These are phyloP conservation scores for Cruciata laevipes DNA, from an alignment of 257 asterid genomes.

Conservation along the genomic window DNA sequence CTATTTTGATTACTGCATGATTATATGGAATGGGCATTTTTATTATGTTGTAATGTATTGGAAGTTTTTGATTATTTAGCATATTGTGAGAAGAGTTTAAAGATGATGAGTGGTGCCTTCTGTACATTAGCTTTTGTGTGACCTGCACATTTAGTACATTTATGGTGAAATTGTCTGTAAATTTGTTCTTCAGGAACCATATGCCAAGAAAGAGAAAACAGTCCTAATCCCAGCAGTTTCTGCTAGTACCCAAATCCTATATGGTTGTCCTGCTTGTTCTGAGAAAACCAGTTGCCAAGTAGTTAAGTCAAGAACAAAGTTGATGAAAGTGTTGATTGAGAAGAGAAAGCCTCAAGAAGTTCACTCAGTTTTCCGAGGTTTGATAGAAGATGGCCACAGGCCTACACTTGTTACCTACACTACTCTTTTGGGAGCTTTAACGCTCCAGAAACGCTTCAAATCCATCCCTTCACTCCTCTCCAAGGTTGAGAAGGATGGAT, in stretches of 20 bases:
- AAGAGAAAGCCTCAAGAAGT: constrained; percentile 67
- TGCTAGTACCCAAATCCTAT: constrained; percentile 24
- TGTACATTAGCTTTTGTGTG: background rate
- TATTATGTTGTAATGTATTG: background rate
- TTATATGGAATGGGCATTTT: background rate
- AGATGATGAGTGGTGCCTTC: background rate
- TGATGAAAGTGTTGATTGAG: constrained; percentile 69
- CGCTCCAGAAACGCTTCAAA: constrained; percentile 73
- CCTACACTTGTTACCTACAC: constrained; percentile 92
- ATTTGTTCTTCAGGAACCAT: constrained; percentile 45
- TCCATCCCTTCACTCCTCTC: constrained; percentile 65
- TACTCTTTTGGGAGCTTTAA: constrained; percentile 70
- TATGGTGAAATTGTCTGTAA: background rate
- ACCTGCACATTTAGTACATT: background rate
- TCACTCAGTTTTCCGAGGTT: constrained; percentile 48
- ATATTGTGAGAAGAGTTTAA: background rate
- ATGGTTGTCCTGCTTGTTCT: constrained; percentile 48
- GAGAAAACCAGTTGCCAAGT: constrained; percentile 52
- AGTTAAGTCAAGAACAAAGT: constrained; percentile 76
- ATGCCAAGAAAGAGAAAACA: constrained; percentile 27
- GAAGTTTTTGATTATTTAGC: background rate
- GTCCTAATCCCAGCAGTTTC: constrained; percentile 27
- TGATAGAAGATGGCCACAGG: constrained; percentile 74
- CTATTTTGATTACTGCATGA: background rate
- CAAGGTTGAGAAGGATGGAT: constrained; percentile 58